Base-by-base conservation (phyloP, 2,329 filamentous ascomycete genomes). In the Neopestalotiopsis clavispora region DNA sequence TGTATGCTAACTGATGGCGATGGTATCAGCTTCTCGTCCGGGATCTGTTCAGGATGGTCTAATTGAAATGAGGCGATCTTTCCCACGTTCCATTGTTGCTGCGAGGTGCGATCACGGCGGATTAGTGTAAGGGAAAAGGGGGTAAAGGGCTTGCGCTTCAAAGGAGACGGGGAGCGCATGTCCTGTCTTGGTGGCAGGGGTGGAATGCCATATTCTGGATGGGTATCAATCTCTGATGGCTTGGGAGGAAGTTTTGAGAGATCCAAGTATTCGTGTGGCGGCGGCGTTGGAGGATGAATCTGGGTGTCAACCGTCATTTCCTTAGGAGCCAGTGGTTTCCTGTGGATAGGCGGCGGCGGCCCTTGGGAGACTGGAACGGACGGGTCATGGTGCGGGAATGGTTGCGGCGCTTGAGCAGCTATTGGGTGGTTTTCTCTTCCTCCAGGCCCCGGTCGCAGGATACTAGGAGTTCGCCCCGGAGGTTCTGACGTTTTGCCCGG, bases 41-140 rank as follows among this genome's bases (percentile, higher is more conserved):
- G 71, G n/a, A 75, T 68, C n/a, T 76, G 70, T 59, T 79, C 78
- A 1, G 78, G 74, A 30, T 79, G 74, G 59, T 86, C 84, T 14
- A 83, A 77, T 71, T 88, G 85, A 69, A 84, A 84, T 0, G 86
- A 89, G 1, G 85, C 86, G 63, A 94, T 85, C 67, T 85, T 89
- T 28, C 90, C 92, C 13, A 94, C 86, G 75, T 94, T 94, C 91
- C 92, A 94, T 78, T 94, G 92, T 67, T 84, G 85, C 7, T 89
- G 89, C 9, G 90, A 88, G 28, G 86, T 84, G 1, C 91, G 91
- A 76, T 94, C 91, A 71, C 92, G 88, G n/a, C 92, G 90, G 74
- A 94, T 94, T 14, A 95, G 79, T 0, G 89, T 91, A 14, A 90
- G 80, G 2, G 83, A 85, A 71, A 89, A 89, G 0, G 86, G 83